Conservation (phyloP, 768 basidiomycete genomes). For the Galerina sulciceps region DNA sequence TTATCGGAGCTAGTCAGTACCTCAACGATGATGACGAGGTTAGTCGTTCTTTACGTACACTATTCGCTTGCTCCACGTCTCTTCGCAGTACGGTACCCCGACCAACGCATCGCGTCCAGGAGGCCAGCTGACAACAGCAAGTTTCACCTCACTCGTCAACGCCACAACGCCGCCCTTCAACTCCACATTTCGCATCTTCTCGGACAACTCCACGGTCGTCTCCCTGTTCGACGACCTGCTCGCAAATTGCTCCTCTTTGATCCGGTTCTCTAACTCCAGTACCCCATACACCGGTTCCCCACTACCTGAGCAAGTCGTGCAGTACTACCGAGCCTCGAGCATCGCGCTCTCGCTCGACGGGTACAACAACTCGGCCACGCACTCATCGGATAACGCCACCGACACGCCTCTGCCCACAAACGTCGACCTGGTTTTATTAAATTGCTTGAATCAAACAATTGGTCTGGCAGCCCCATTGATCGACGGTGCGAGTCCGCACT, state of each 20-base stretch:
- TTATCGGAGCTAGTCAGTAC: background rate
- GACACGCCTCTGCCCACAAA: constrained; percentile 41
- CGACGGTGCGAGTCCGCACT: no score
- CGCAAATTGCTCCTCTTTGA: background rate
- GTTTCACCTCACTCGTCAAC: constrained; percentile 40
- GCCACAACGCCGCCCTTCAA: background rate
- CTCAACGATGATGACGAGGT: no score
- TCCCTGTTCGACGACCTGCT: background rate
- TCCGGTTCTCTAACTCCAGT: background rate
- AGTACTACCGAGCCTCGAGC: constrained; percentile 65
- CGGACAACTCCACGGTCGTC: background rate
- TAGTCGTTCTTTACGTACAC: background rate
- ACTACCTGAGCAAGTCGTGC: constrained; percentile 51
- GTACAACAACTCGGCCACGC: constrained; percentile 61
- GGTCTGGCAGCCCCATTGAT: background rate
- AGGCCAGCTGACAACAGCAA: constrained; percentile 41
- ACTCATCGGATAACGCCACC: constrained; percentile 32
- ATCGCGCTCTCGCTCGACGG: constrained; percentile 59
- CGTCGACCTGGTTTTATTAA: background rate
- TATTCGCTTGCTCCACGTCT: background rate
- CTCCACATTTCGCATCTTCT: background rate
- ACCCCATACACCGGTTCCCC: background rate
- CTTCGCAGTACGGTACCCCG: constrained; percentile 46
- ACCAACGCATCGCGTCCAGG: constrained; percentile 50
- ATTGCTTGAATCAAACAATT: constrained; percentile 2